Base-by-base conservation (phyloP, 768 basidiomycete genomes). In the Serendipita indica region DNA sequence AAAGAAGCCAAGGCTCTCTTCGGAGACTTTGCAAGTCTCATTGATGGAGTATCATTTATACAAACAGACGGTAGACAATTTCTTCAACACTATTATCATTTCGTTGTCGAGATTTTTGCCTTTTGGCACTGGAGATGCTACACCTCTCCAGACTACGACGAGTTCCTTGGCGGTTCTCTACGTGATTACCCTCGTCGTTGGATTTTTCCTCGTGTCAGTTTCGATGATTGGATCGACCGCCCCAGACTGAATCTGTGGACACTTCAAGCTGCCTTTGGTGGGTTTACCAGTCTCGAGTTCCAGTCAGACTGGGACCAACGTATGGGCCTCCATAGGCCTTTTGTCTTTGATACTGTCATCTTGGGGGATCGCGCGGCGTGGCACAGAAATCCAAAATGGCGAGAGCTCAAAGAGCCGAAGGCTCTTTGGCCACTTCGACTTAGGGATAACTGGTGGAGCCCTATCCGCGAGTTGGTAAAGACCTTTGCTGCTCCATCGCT, bases 241-340 rank as follows among this genome's bases (percentile, higher is more conserved):
- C 81, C 91, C 3, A 72, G 75, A 35, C 90, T 94, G 90, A 93
- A 94, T 69, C 80, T 90, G 71, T 89, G 80, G 77, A 79, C 91
- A 43, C 73, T 89, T 22, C 82, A 84, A 49, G 78, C 82, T 30
- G 77, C 82, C 60, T 89, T 94, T 69, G 92, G 92, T 1, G 85
- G 83, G 2, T 73, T 82, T 58, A 78, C 80, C 1, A 80, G n/a
- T n/a, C 35, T 86, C 72, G 89, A 93, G 69, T 93, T 85, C 69
- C 71, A 75, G 52, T 77, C 81, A 62, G 92, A 96, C 70, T 93
- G 90, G 82, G 73, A 74, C 28, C 90, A 93, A 66, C 82, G 89
- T 49, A 75, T 77, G 3, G 76, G 79, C 43, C 80, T 84, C 69
- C 80, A 74, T 3, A 77, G 79, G 3, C 78, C 83, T 0, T 82